phyloP scores from a whole-genome alignment of 1,139 yeast genomes.

The Saccharomyces hybrid region DNA sequence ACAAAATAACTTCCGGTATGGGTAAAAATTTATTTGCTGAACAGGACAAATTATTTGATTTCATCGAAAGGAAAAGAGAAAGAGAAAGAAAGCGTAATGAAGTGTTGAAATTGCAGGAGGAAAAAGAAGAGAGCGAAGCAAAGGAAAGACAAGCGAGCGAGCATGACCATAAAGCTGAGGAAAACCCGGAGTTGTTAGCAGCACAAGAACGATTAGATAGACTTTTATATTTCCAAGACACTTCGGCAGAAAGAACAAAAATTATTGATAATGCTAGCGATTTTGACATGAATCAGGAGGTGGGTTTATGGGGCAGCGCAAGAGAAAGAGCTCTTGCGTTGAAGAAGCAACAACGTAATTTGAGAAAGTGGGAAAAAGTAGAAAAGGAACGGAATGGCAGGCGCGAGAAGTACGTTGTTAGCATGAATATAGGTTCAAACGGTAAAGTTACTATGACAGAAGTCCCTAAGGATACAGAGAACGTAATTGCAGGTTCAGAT shows the following conservation, averaged over 20 bases:
- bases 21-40: constrained; percentile 60
- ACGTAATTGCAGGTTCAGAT: constrained; percentile 20
- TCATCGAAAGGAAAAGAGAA: constrained; percentile 37
- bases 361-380: constrained; percentile 53
- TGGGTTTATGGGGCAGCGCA: constrained; percentile 90
- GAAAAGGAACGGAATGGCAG: constrained; percentile 60
- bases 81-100: constrained; percentile 21
- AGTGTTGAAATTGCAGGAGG: constrained; percentile 9
- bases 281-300: constrained; percentile 83
- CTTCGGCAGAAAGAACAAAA: constrained; percentile 82
- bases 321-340: constrained; percentile 76
- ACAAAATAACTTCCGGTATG: constrained; percentile 39
- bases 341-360: constrained; percentile 72
- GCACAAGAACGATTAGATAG: constrained; percentile 73
- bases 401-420: constrained; percentile 59
- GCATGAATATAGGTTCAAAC: constrained; percentile 63
- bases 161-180: constrained; percentile 37
- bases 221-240: constrained; percentile 70
- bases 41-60: constrained; percentile 56
- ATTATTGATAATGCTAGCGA: constrained; percentile 94
- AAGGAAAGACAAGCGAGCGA: constrained; percentile 19
- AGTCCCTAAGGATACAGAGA: constrained; percentile 16
- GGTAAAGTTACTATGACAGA: constrained; percentile 52
- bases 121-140: constrained; percentile 27
- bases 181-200: constrained; percentile 43